phyloP scores from a whole-genome alignment of 2,329 filamentous ascomycete species.

The Thelonectria discophora region DNA sequence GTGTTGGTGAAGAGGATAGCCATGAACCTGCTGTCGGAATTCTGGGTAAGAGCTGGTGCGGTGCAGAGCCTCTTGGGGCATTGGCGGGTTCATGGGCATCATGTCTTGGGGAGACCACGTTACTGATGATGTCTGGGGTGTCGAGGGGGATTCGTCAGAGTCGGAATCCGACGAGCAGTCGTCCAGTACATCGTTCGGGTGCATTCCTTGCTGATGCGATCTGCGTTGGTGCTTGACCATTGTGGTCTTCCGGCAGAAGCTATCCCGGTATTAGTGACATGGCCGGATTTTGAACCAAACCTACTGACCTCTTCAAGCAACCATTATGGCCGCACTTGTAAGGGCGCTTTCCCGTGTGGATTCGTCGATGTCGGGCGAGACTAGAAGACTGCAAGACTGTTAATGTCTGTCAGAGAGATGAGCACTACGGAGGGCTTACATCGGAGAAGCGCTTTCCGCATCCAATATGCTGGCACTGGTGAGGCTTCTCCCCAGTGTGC shows the following conservation, averaged over 20 bases:
- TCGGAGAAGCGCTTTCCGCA: slow-evolving; percentile 77
- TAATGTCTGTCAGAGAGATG: not conserved
- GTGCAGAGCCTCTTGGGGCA: slow-evolving; percentile 54
- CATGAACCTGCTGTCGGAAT: slow-evolving; percentile 60
- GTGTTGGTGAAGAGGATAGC: slow-evolving; percentile 52
- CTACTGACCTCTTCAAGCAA: slow-evolving; percentile 66
- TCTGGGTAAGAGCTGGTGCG: slow-evolving; percentile 64
- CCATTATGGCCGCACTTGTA: slow-evolving; percentile 70
- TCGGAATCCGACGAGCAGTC: slow-evolving; percentile 67
- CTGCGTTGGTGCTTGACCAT: slow-evolving; percentile 74
- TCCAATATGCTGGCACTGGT: slow-evolving; percentile 70
- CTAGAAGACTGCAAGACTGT: slow-evolving; percentile 64
- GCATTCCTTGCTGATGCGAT: slow-evolving; percentile 67
- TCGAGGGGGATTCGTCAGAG: slow-evolving; percentile 66
- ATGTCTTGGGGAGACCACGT: slow-evolving; percentile 60
- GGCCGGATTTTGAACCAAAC: not conserved
- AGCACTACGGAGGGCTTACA: slow-evolving; percentile 54
- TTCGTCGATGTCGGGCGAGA: slow-evolving; percentile 70
- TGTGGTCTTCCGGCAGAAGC: slow-evolving; percentile 77
- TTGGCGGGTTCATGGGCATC: slow-evolving; percentile 48
- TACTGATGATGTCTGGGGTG: slow-evolving; percentile 62
- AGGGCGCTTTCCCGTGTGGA: slow-evolving; percentile 73
- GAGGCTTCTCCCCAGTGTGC: slow-evolving; percentile 77
- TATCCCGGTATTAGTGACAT: slow-evolving; percentile 45
- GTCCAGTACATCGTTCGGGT: slow-evolving; percentile 62